Base-by-base conservation (phyloP, 495 filamentous ascomycete species). In the Entonaema liquescens region DNA sequence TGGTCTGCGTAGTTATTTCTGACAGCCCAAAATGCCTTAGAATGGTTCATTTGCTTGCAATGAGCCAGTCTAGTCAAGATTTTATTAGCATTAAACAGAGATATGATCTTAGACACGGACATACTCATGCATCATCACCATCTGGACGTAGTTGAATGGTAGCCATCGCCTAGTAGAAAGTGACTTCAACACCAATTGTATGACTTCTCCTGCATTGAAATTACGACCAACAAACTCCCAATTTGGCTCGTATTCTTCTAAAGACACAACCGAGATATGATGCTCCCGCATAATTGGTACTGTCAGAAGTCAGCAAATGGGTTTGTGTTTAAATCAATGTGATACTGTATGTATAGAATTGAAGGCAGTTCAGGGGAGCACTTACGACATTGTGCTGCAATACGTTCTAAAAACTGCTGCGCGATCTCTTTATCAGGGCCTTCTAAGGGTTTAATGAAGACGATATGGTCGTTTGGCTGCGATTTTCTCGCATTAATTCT, bases 31-130 rank as follows among this genome's bases (percentile, higher is more conserved):
- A 94, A 94, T 3, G 82, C 85, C 50, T 82, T 79, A 1, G 85
- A 88, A 67, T 95, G 92, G 72, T 94, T 94, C 92, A 95, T 95
- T 70, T 94, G 88, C 76, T 91, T 88, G 79, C 89, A 90, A 72
- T 95, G 92, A 17, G 92, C 92, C 17, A 95, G 79, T 68, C 81
- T 82, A 26, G n/a, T 84, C 80, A 61, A 50, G 21, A 62, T 72
- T 53, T 35, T 55, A 23, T 55, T 5, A 62, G 36, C 15, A 25
- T 12, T 15, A 13, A 29, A 23, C 26, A 9, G 1, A 26, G 7
- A 56, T 9, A 33, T 21, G 17, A 2, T 13, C 3, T 17, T 23
- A 26, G 9, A 17, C 38, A 49, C 11, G 44, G 28, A 72, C 74
- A 25, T 54, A 82, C 83, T 88, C 86, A 72, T 93, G 91, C 87